Conservation (phyloP, 352 stramenopile genomes). For the Globisporangium perplexum region DNA sequence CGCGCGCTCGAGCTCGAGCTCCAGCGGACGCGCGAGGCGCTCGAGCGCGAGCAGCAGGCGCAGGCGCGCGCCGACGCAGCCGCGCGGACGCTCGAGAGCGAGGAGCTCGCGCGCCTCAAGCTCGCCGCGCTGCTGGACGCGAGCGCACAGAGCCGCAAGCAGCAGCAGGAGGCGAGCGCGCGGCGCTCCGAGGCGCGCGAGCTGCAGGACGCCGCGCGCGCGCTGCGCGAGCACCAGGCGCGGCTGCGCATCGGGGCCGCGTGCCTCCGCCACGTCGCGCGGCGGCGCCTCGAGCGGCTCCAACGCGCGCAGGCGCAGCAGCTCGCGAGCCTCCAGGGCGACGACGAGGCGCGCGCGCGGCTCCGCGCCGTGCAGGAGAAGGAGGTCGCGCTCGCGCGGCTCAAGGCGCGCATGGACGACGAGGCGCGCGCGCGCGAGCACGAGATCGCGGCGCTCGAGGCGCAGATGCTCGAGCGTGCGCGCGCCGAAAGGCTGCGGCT, state of each 20-base stretch:
- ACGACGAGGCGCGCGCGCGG: slow-evolving; percentile 50
- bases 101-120: slow-evolving; percentile 48
- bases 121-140: slow-evolving; percentile 39
- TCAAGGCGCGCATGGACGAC: slow-evolving; percentile 71
- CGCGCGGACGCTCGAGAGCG: slow-evolving; percentile 53
- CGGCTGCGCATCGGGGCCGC: slow-evolving; percentile 57
- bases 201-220: slow-evolving; percentile 22
- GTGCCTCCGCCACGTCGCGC: slow-evolving; percentile 48
- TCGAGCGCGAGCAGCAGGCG: slow-evolving; percentile 34
- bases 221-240: slow-evolving; percentile 48
- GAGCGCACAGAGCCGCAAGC: slow-evolving; percentile 24
- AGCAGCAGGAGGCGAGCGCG: slow-evolving; percentile 16
- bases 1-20: slow-evolving; percentile 31
- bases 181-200: slow-evolving; percentile 18
- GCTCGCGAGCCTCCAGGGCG: slow-evolving; percentile 46
- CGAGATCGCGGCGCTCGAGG: slow-evolving; percentile 64
- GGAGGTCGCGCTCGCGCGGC: slow-evolving; percentile 51
- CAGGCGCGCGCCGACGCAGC: slow-evolving; percentile 40
- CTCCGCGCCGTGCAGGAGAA: slow-evolving; percentile 59
- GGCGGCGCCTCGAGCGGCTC: slow-evolving; percentile 35
- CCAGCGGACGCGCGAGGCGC: slow-evolving; percentile 23
- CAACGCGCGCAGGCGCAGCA: slow-evolving; percentile 38
- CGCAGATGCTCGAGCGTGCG: slow-evolving; percentile 71
- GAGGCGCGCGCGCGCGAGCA: slow-evolving; percentile 56
- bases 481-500: slow-evolving; percentile 59